Evolutionary conservation across 2,329 filamentous ascomycete genomes (phyloP).

Genomic region (Cladosporium sp.): DNA sequence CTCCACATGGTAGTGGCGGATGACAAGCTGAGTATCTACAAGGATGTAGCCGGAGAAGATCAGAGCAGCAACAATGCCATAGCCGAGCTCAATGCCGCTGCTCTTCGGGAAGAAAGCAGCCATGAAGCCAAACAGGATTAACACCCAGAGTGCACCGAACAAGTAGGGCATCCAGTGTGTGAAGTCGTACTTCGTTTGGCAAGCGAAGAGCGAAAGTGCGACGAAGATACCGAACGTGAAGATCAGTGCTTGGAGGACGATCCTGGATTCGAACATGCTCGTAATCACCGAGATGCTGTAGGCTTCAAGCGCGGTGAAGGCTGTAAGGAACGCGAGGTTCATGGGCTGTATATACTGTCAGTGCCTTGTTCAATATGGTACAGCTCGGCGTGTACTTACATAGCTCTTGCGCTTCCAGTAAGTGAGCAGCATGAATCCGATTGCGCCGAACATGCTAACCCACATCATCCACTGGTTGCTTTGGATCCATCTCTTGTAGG

Average conservation of each 20-base stretch:
- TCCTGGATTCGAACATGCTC: constrained; percentile 75
- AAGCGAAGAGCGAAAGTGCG: constrained; percentile 73
- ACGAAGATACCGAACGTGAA: constrained; percentile 70
- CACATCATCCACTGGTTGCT: constrained; percentile 78
- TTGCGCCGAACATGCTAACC: constrained; percentile 76
- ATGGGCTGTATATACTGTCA: constrained; percentile 61
- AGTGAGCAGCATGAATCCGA: constrained; percentile 80
- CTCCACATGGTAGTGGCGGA: constrained; percentile 95
- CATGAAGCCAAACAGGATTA: constrained; percentile 92
- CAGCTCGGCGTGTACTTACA: background rate
- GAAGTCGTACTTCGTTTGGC: constrained; percentile 98
- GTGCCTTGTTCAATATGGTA: background rate
- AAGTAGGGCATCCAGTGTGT: constrained; percentile 96
- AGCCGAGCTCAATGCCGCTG: constrained; percentile 78
- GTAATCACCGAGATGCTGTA: constrained; percentile 92
- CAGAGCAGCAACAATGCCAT: constrained; percentile 74
- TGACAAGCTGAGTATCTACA: constrained; percentile 91
- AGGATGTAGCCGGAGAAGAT: constrained; percentile 94
- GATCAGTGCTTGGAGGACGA: constrained; percentile 86
- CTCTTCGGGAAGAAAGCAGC: constrained; percentile 80
- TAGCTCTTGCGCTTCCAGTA: constrained; percentile 89
- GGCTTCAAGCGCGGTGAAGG: constrained; percentile 87
- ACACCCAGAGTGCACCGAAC: constrained; percentile 82
- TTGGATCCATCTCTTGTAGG: constrained; percentile 86
- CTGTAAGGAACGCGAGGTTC: constrained; percentile 86